Percentiles rank a stretch among this genome's conserved stretches.
These are phyloP conservation scores for Claviceps capensis DNA, from an alignment of 2,329 filamentous ascomycete species.

Conservation along the genomic window DNA sequence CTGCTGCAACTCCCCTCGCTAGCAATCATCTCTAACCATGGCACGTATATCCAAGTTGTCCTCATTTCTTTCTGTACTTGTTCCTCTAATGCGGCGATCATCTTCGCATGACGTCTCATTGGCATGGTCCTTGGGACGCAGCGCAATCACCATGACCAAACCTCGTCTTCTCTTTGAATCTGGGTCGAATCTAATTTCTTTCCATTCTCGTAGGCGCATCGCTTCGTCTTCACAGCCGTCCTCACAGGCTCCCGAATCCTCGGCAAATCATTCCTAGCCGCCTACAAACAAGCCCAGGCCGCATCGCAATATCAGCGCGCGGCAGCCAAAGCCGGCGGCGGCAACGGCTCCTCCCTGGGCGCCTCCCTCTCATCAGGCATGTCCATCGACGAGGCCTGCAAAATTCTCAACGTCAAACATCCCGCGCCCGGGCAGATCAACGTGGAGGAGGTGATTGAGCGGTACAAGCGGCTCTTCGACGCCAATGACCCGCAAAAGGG, in stretches of 20 bases:
- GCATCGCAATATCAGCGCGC: slow-evolving; percentile 70
- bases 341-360: slow-evolving; percentile 39
- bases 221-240: slow-evolving; percentile 78
- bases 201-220: slow-evolving; percentile 59
- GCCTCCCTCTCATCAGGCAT: slow-evolving; percentile 54
- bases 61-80: not conserved
- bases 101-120: not conserved
- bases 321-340: slow-evolving; percentile 46
- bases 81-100: not conserved
- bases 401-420: slow-evolving; percentile 90
- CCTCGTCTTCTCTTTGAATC: not conserved
- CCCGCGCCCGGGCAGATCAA: slow-evolving; percentile 60
- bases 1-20: not conserved
- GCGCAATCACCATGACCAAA: too few relatives aligned
- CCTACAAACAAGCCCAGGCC: slow-evolving; percentile 88
- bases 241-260: slow-evolving; percentile 83
- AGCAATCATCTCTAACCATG: slow-evolving; percentile 13
- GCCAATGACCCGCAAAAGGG: slow-evolving; percentile 89
- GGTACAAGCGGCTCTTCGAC: slow-evolving; percentile 93
- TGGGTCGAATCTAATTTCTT: slow-evolving; percentile 8
- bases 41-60: slow-evolving; percentile 11
- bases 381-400: slow-evolving; percentile 91
- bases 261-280: slow-evolving; percentile 83
- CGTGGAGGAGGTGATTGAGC: slow-evolving; percentile 63
- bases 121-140: not conserved